phyloP scores from a whole-genome alignment of 768 basidiomycete species.

The Termitomyces sp. region DNA sequence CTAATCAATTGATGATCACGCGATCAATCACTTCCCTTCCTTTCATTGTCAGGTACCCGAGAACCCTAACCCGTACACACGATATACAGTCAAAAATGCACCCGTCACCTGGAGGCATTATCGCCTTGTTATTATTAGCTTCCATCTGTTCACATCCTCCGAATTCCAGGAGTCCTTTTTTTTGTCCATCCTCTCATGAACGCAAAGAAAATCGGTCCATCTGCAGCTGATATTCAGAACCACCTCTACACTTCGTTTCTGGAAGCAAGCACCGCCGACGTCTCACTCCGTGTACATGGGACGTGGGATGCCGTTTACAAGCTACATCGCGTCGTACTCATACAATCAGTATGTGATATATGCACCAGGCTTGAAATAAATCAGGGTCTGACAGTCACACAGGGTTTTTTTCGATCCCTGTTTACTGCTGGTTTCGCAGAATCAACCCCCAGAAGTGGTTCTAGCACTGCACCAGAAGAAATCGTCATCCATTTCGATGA shows the following conservation, averaged over 20 bases:
- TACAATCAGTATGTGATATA: slow-evolving; percentile 63
- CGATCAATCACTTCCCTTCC: background rate
- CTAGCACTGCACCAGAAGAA: slow-evolving; percentile 35
- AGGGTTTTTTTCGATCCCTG: slow-evolving; percentile 87
- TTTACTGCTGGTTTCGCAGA: slow-evolving; percentile 80
- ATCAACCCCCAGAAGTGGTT: slow-evolving; percentile 31
- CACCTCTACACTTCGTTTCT: slow-evolving; percentile 78
- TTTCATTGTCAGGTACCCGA: background rate
- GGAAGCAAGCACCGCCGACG: slow-evolving; percentile 68
- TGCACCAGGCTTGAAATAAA: background rate
- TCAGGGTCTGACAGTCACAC: background rate
- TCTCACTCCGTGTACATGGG: slow-evolving; percentile 62
- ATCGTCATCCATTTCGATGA: slow-evolving; percentile 77
- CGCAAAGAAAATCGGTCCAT: slow-evolving; percentile 37
- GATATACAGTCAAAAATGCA: background rate
- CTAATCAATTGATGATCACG: background rate
- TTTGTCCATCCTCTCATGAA: slow-evolving; percentile 7
- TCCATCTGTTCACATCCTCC: background rate
- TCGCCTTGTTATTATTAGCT: slow-evolving; percentile 2
- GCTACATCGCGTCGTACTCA: slow-evolving; percentile 81
- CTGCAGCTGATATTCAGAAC: slow-evolving; percentile 55
- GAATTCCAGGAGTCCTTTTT: background rate
- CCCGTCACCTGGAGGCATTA: background rate
- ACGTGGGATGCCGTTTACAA: slow-evolving; percentile 69
- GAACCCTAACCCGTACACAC: background rate